Conservation (phyloP, 257 asterid genomes). For the Nicotiana attenuata region DNA sequence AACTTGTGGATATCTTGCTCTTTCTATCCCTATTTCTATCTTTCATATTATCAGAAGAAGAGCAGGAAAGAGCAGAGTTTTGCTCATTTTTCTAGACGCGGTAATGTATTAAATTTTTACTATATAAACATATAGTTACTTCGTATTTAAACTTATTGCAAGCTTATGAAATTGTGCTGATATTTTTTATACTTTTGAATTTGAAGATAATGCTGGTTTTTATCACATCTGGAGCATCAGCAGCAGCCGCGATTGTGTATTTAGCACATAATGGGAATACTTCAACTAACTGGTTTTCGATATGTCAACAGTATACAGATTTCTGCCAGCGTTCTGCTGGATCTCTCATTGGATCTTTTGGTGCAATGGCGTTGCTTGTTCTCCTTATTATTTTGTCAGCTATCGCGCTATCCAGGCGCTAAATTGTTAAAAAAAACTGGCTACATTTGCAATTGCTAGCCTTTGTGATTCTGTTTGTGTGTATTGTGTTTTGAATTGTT, state of each 20-base stretch:
- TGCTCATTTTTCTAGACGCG: slow-evolving; percentile 53
- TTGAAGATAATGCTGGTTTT: slow-evolving; percentile 51
- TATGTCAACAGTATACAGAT: slow-evolving; percentile 55
- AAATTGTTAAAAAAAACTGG: neutral
- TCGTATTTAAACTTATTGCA: neutral
- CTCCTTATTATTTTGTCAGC: slow-evolving; percentile 50
- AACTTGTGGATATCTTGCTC: slow-evolving; percentile 58
- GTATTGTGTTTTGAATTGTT: neutral
- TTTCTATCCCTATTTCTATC: slow-evolving; percentile 56
- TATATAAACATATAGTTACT: too few relatives aligned
- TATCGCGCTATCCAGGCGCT: slow-evolving; percentile 38
- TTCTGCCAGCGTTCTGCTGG: slow-evolving; percentile 64
- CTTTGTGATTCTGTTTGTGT: neutral
- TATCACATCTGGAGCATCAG: slow-evolving; percentile 62
- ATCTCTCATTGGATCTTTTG: slow-evolving; percentile 69
- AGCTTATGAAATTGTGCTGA: neutral
- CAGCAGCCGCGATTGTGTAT: slow-evolving; percentile 71
- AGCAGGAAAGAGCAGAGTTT: slow-evolving; percentile 52
- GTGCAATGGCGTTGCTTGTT: slow-evolving; percentile 34
- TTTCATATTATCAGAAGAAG: slow-evolving; percentile 48
- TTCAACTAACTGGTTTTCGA: slow-evolving; percentile 65
- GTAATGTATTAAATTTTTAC: slow-evolving; percentile 18
- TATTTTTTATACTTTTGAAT: neutral
- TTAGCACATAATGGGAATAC: slow-evolving; percentile 77
- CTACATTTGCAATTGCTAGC: neutral